A percentile compares a stretch with the other conserved stretches of the same genome.
These are phyloP conservation scores for Sphenostylis stenocarpa DNA, from an alignment of 306 rosid genomes.

Conservation along the genomic window DNA sequence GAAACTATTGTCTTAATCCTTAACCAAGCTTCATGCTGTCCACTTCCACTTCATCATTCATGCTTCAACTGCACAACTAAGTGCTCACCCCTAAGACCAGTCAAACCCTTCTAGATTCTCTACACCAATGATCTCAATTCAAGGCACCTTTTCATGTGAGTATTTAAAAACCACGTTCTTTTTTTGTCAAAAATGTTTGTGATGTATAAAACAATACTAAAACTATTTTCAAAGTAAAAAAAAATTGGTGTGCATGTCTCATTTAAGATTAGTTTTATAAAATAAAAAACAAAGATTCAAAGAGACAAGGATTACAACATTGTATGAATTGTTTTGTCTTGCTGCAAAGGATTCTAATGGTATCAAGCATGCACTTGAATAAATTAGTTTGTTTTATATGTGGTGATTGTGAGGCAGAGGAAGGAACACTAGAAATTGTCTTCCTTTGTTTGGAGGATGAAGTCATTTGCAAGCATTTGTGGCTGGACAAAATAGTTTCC, in stretches of 20 bases:
- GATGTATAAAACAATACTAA: too few relatives aligned
- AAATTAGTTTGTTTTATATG: not conserved
- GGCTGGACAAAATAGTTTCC: constrained; percentile 21
- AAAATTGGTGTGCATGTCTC: too few relatives aligned
- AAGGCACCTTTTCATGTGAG: not conserved
- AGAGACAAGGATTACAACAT: not conserved
- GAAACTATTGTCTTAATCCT: constrained; percentile 24
- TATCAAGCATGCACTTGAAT: not conserved
- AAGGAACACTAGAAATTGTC: not conserved
- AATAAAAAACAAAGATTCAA: not conserved
- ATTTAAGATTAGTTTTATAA: not conserved
- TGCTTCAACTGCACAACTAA: constrained; percentile 20
- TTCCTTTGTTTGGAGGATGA: not conserved
- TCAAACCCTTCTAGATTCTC: constrained; percentile 49
- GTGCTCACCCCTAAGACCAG: constrained; percentile 31
- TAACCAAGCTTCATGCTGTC: constrained; percentile 1
- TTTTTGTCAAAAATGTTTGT: too few relatives aligned
- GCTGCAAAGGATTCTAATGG: not conserved
- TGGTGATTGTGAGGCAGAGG: not conserved
- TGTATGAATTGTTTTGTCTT: not conserved
- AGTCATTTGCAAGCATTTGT: constrained; percentile 33
- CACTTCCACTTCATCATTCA: constrained; percentile 17
- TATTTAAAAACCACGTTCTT: too few relatives aligned
- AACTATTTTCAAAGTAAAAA: too few relatives aligned
- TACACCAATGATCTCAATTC: constrained; percentile 14